Conservation (phyloP, 371 early-diverging fungal species). For the Entomophthora muscae region DNA sequence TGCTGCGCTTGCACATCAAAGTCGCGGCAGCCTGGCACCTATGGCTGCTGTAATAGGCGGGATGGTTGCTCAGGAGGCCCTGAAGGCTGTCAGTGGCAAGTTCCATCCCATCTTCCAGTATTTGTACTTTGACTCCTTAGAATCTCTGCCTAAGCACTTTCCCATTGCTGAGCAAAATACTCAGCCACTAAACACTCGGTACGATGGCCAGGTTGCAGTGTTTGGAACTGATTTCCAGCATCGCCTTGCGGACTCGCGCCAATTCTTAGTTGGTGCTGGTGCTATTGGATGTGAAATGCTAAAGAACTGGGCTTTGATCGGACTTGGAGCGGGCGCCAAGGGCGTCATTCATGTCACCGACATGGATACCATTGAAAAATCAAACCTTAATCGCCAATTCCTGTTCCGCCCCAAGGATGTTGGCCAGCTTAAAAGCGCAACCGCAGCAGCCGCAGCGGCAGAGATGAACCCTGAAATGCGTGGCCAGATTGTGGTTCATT, state of each 20-base stretch:
- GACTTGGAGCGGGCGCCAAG: conserved; percentile 74
- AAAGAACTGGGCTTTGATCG: conserved; percentile 99
- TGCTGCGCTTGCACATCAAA: conserved; percentile 71
- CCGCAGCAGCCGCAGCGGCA: conserved; percentile 81
- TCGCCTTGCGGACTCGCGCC: conserved; percentile 64
- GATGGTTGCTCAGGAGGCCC: conserved; percentile 96
- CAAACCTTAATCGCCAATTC: conserved; percentile 97
- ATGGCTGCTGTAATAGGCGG: conserved; percentile 98
- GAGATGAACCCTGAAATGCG: conserved; percentile 82
- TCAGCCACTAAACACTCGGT: conserved; percentile 50
- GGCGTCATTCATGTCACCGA: conserved; percentile 91
- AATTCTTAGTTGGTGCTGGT: conserved; percentile 96
- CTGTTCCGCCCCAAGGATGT: conserved; percentile 90
- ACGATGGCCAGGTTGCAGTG: conserved; percentile 89
- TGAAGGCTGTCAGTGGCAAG: conserved; percentile 93
- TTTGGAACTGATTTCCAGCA: conserved; percentile 88
- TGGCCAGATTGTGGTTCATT: conserved; percentile 68
- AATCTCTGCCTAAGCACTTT: conserved; percentile 63
- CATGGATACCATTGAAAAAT: conserved; percentile 98
- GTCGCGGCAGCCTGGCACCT: conserved; percentile 84
- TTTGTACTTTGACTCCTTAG: conserved; percentile 96
- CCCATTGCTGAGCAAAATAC: conserved; percentile 49
- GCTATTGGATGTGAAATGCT: conserved; percentile 99
- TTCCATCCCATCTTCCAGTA: conserved; percentile 93
- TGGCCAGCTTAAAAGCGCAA: conserved; percentile 84